phyloP scores from a whole-genome alignment of 768 basidiomycete genomes.

The Mycena sanguinolenta region DNA sequence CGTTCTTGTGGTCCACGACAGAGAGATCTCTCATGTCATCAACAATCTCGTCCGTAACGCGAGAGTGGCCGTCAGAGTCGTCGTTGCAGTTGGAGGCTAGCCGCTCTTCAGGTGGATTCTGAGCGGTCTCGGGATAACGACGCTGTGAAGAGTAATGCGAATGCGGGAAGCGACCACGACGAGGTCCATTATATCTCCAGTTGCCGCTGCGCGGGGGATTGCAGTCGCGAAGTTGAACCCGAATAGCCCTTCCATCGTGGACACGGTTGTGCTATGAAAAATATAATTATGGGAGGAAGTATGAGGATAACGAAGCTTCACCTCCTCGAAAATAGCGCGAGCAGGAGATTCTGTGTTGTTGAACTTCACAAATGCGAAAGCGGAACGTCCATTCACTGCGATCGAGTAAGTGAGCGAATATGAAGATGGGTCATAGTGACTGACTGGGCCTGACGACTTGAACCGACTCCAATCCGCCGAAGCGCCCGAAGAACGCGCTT shows the following conservation, averaged over 20 bases:
- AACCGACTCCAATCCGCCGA: constrained; percentile 73
- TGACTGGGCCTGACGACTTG: constrained; percentile 76
- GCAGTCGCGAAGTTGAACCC: constrained; percentile 81
- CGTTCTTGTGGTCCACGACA: constrained; percentile 13
- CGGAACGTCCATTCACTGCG: constrained; percentile 72
- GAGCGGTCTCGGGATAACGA: constrained; percentile 42
- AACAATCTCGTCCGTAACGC: constrained; percentile 14
- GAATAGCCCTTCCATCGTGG: constrained; percentile 77
- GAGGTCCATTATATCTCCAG: constrained; percentile 59
- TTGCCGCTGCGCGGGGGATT: constrained; percentile 66
- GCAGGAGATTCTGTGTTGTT: constrained; percentile 72
- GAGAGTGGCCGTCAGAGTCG: constrained; percentile 14
- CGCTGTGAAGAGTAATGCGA: constrained; percentile 46
- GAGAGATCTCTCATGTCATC: constrained; percentile 12
- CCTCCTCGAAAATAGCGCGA: constrained; percentile 78
- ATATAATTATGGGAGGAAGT: constrained; percentile 6
- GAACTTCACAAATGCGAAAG: constrained; percentile 86
- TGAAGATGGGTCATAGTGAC: constrained; percentile 38
- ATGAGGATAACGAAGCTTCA: constrained; percentile 41
- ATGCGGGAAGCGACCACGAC: constrained; percentile 56
- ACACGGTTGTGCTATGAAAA: constrained; percentile 75
- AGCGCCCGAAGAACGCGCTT: constrained; percentile 69
- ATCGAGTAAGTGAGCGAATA: neutral
- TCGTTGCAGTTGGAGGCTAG: constrained; percentile 22
- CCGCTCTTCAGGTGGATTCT: constrained; percentile 31